A percentile compares a stretch with the other conserved stretches of the same genome.
Evolutionary conservation across 148 eudicot species (phyloP).

Genomic region (Rhododendron henanense): DNA sequence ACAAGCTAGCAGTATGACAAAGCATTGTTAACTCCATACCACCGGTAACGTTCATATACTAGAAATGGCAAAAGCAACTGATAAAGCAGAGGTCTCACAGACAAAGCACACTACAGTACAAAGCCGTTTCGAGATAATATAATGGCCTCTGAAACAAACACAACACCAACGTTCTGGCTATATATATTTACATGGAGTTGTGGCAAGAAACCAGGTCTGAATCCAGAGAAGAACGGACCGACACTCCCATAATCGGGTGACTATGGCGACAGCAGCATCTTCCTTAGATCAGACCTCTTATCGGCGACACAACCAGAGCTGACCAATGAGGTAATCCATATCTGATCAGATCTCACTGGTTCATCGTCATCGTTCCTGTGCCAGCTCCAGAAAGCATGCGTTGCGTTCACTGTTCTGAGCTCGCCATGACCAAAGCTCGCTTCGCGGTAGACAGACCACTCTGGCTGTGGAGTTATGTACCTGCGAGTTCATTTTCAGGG

Average conservation of each 20-base stretch:
- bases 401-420: slow-evolving; percentile 59
- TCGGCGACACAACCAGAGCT: slow-evolving; percentile 56
- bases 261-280: slow-evolving; percentile 47
- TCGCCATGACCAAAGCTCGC: slow-evolving; percentile 96
- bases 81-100: background rate
- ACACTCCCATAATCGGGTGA: background rate
- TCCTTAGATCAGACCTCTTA: slow-evolving; percentile 37
- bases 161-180: background rate
- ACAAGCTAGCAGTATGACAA: background rate
- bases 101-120: background rate
- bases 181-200: background rate
- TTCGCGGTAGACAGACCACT: slow-evolving; percentile 86
- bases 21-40: background rate
- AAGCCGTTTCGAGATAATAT: background rate
- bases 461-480: slow-evolving; percentile 67
- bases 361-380: slow-evolving; percentile 93
- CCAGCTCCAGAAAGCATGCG: slow-evolving; percentile 90
- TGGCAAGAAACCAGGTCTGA: background rate
- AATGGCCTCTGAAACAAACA: background rate
- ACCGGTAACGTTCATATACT: background rate
- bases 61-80: background rate
- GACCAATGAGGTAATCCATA: slow-evolving; percentile 72
- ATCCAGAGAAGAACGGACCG: background rate
- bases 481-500: slow-evolving; percentile 30
- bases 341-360: slow-evolving; percentile 72